These are phyloP conservation scores for Ilyonectria robusta DNA, from an alignment of 2,329 filamentous ascomycete genomes.

Conservation along the genomic window DNA sequence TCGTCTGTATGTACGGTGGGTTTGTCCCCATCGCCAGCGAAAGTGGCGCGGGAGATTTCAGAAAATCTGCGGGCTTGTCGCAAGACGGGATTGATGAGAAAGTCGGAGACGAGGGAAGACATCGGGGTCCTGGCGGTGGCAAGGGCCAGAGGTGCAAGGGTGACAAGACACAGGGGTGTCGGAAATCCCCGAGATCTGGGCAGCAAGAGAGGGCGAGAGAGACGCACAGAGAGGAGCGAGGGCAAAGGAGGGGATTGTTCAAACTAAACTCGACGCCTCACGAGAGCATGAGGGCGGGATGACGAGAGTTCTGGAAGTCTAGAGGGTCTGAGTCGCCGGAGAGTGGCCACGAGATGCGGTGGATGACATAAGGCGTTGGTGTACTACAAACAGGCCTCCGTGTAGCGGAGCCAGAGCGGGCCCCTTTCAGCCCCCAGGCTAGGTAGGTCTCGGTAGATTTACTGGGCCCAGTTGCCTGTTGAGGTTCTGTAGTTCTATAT, in stretches of 20 bases:
- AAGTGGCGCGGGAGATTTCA: slow-evolving; percentile 59
- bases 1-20: slow-evolving; percentile 32
- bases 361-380: slow-evolving; percentile 46
- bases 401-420: slow-evolving; percentile 33
- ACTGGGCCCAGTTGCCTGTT: background rate
- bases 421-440: slow-evolving; percentile 29
- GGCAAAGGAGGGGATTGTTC: slow-evolving; percentile 17
- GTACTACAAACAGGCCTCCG: slow-evolving; percentile 37
- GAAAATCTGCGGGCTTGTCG: slow-evolving; percentile 77
- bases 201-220: slow-evolving; percentile 16
- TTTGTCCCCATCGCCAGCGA: slow-evolving; percentile 54
- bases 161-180: background rate
- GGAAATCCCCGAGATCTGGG: slow-evolving; percentile 10
- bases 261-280: slow-evolving; percentile 24
- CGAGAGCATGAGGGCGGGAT: slow-evolving; percentile 35
- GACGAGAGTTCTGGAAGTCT: slow-evolving; percentile 42
- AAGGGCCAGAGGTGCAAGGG: slow-evolving; percentile 20
- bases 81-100: slow-evolving; percentile 76
- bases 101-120: slow-evolving; percentile 75
- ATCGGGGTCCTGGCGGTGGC: slow-evolving; percentile 56
- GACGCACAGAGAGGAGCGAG: background rate
- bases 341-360: slow-evolving; percentile 31
- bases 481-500: too few relatives aligned
- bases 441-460: too few relatives aligned
- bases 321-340: slow-evolving; percentile 22